These are phyloP conservation scores for Neurospora sp. DNA, from an alignment of 495 filamentous ascomycete species.

Conservation along the genomic window DNA sequence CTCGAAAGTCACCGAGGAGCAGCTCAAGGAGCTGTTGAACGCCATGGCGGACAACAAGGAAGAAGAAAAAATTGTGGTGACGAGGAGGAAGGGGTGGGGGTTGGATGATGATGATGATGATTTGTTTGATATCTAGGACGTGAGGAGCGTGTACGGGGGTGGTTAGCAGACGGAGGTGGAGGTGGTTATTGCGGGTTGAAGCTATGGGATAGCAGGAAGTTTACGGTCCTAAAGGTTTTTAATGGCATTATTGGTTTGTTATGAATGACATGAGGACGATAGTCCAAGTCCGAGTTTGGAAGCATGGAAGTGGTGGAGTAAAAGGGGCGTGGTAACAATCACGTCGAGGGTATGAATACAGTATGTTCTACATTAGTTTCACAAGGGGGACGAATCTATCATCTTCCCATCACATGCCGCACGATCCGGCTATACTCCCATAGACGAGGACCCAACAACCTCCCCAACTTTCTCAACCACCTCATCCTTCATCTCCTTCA, in stretches of 20 bases:
- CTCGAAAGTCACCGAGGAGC: conserved; percentile 79
- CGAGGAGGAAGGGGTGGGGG: conserved; percentile 68
- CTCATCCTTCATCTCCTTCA: neutral
- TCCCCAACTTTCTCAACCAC: neutral
- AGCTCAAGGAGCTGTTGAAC: conserved; percentile 82
- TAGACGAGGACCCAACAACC: neutral
- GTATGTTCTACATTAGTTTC: neutral
- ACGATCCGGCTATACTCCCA: neutral
- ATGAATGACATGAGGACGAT: neutral
- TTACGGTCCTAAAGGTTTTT: neutral
- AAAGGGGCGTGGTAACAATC: neutral
- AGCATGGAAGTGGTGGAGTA: neutral
- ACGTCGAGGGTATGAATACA: neutral
- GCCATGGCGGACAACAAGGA: conserved; percentile 64
- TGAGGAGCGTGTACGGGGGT: neutral
- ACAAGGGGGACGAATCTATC: neutral
- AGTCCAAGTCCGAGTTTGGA: neutral
- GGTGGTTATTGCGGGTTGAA: neutral
- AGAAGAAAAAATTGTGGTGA: conserved; percentile 77
- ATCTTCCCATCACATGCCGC: too few relatives aligned
- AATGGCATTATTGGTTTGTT: neutral
- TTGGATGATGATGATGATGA: conserved; percentile 87
- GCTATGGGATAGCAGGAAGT: neutral
- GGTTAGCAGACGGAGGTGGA: neutral
- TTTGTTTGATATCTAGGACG: conserved; percentile 43